Evolutionary conservation across 2,329 filamentous ascomycete genomes (phyloP), one percentile per base, ranked within the genome.

Genomic region (Parastagonospora nodorum): DNA sequence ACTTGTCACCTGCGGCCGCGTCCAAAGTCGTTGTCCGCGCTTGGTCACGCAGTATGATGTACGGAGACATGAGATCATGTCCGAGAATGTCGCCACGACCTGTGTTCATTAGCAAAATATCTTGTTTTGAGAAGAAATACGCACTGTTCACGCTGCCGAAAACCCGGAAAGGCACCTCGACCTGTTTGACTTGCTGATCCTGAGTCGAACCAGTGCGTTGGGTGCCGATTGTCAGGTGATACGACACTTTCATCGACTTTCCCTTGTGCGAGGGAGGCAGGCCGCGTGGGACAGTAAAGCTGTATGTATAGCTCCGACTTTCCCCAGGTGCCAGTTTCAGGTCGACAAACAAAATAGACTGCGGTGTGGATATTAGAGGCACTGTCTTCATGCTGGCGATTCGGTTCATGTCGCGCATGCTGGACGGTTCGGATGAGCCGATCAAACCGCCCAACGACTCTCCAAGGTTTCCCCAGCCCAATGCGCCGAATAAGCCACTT

Each of bases 281-380:
- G 0, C 93, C 93, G 66, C 86, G 87, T 0, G 94, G 94, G 46
- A 99, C 77, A 38, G 84, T 88, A 71, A 97, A 97, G 1, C 85
- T 84, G 72, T 97, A 99, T 42, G 89, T 90, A 66, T 89, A 99
- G 41, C 87, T 88, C 62, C 85, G 88, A 72, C 91, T 95, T 75
- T 99, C 92, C 1, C 93, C 94, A 0, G 94, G 92, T 6, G 84
- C 87, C 16, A 99, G 82, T 63, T 88, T 86, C 48, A 99, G 78
- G 72, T 99, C 92, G 45, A 99, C 94, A 72, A 99, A 99, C 10
- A 99, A 78, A 54, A 99, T 90, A 2, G 92, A 96, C 75, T 97
- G 94, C 1, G 93, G 92, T 5, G 93, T 97, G 12, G 90, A 94
- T n/a, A 99, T 81, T 40, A 99, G 78, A 0, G 94, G 94, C 37